phyloP scores from a whole-genome alignment of 2,329 filamentous ascomycete species.

The Paracamarosporium sp. region DNA sequence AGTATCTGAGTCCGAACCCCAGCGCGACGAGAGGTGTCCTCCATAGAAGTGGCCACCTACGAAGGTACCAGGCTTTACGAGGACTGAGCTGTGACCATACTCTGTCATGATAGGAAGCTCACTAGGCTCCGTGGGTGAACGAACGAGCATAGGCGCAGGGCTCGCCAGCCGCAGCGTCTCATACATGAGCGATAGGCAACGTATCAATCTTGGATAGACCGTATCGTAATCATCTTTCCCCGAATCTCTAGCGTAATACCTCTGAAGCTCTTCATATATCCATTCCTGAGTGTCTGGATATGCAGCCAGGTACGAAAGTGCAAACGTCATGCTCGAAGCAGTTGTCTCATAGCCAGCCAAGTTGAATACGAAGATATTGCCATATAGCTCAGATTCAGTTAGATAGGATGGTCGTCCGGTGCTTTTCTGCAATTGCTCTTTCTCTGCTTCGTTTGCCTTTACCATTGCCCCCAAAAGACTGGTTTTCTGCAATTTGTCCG shows the following conservation, averaged over 20 bases:
- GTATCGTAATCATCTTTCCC: slow-evolving; percentile 19
- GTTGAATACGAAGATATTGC: slow-evolving; percentile 25
- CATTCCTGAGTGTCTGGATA: slow-evolving; percentile 55
- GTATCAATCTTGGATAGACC: slow-evolving; percentile 51
- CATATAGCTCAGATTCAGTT: slow-evolving; percentile 22
- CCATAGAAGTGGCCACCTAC: slow-evolving; percentile 19
- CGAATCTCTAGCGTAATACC: slow-evolving; percentile 21
- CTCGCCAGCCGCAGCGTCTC: slow-evolving; percentile 21
- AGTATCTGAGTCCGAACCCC: slow-evolving; percentile 24
- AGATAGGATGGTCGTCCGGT: slow-evolving; percentile 13
- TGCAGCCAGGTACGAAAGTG: slow-evolving; percentile 53
- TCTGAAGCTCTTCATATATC: slow-evolving; percentile 50
- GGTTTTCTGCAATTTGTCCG: slow-evolving; percentile 7
- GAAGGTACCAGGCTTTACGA: slow-evolving; percentile 12
- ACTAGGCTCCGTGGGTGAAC: slow-evolving; percentile 5
- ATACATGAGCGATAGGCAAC: slow-evolving; percentile 55
- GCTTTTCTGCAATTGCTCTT: slow-evolving; percentile 9
- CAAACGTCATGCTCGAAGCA: slow-evolving; percentile 52
- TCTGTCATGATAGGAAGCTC: slow-evolving; percentile 16
- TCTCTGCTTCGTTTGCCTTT: slow-evolving; percentile 23
- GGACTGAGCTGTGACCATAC: slow-evolving; percentile 3
- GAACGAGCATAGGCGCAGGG: slow-evolving; percentile 22
- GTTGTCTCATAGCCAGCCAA: slow-evolving; percentile 36
- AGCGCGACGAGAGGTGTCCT: slow-evolving; percentile 16
- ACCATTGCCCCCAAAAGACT: slow-evolving; percentile 31